A percentile compares a stretch with the other conserved stretches of the same genome.
Evolutionary conservation across 2,329 filamentous ascomycete species (phyloP).

Genomic region (Calonectria henricotiae): DNA sequence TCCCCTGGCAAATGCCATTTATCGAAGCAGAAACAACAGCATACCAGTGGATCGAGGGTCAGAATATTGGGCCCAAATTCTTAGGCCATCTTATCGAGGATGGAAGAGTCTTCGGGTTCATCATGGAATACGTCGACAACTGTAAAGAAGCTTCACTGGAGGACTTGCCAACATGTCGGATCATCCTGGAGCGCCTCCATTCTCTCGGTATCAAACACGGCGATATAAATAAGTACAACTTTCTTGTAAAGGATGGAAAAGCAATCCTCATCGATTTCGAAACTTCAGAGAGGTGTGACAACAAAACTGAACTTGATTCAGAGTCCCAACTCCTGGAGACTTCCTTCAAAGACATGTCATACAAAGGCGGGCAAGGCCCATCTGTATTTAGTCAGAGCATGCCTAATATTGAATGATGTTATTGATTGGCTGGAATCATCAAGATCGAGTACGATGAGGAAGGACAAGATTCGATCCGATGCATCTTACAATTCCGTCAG

Average conservation of each 20-base stretch:
- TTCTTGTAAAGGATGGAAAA: conserved; percentile 37
- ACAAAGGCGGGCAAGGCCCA: not conserved
- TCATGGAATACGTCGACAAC: conserved; percentile 47
- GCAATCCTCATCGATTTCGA: conserved; percentile 43
- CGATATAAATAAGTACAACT: conserved; percentile 44
- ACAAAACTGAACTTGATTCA: not conserved
- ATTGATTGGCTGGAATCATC: too few relatives aligned
- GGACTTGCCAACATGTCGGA: conserved; percentile 45
- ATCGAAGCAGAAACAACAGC: conserved; percentile 50
- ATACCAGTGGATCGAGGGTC: conserved; percentile 51
- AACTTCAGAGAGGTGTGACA: conserved; percentile 26
- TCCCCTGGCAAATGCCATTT: conserved; percentile 50
- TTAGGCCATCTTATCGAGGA: conserved; percentile 54
- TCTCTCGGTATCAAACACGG: conserved; percentile 36
- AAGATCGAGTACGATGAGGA: too few relatives aligned
- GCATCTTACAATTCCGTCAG: too few relatives aligned
- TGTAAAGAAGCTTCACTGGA: conserved; percentile 34
- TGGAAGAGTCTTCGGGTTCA: conserved; percentile 46
- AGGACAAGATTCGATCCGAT: too few relatives aligned
- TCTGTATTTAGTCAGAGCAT: not conserved
- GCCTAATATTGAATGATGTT: too few relatives aligned
- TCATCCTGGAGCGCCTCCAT: conserved; percentile 42
- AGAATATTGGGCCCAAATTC: conserved; percentile 50
- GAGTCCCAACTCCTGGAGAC: not conserved
- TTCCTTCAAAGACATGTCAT: not conserved